Percentiles rank a stretch among this genome's conserved stretches.
Evolutionary conservation across 768 basidiomycete genomes (phyloP).

Genomic region (Boletus vinaceobasis): DNA sequence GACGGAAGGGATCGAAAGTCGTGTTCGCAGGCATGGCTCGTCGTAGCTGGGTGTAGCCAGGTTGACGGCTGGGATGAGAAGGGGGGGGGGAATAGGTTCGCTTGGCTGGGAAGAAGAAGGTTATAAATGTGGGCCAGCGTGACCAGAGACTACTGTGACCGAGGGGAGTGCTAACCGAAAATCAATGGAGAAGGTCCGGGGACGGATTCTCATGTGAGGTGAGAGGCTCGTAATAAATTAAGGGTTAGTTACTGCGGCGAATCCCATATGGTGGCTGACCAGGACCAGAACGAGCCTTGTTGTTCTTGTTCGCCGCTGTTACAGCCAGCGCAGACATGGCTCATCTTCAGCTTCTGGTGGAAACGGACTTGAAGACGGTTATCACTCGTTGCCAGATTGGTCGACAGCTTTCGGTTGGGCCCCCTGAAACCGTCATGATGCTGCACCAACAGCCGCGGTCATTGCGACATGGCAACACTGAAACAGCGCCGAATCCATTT

Average conservation of each 20-base stretch:
- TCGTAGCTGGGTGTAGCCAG: not conserved
- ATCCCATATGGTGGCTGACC: constrained; percentile 17
- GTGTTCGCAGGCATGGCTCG: not conserved
- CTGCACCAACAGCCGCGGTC: too few relatives aligned
- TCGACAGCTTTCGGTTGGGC: too few relatives aligned
- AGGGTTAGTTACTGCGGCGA: not conserved
- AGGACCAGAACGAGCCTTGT: too few relatives aligned
- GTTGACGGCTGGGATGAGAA: not conserved
- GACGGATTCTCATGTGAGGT: not conserved
- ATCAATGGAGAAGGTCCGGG: not conserved
- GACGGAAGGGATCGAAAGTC: constrained; percentile 20
- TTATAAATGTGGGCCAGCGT: constrained; percentile 13
- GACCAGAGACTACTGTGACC: constrained; percentile 9
- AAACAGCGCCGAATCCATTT: not conserved
- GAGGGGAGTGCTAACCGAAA: constrained; percentile 10
- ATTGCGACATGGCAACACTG: not conserved
- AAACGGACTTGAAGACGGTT: not conserved
- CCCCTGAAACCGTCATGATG: too few relatives aligned
- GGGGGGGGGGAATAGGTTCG: not conserved
- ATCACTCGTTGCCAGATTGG: not conserved
- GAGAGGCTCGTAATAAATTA: not conserved
- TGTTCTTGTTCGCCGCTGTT: constrained; percentile 3
- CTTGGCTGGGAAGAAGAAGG: not conserved
- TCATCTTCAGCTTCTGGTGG: not conserved
- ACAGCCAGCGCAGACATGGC: not conserved